These are phyloP conservation scores for Plasmodium yoelii DNA, from an alignment of 169 alveolate species.

Conservation along the genomic window DNA sequence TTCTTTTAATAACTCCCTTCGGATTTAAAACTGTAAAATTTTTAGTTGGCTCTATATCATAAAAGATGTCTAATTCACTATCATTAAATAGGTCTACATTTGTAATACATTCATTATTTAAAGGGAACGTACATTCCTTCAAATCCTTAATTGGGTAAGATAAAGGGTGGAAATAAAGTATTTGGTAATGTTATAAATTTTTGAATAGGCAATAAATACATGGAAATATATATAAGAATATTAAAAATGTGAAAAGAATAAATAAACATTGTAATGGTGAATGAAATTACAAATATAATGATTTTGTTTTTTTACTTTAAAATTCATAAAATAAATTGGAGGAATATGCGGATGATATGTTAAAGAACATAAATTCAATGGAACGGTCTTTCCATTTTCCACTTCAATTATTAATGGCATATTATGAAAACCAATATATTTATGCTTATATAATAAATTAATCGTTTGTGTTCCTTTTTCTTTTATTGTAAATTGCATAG, in stretches of 20 bases:
- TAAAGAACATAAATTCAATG: slow-evolving; percentile 37
- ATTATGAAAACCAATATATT: slow-evolving; percentile 69
- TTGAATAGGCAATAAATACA: background rate
- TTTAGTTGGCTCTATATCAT: slow-evolving; percentile 33
- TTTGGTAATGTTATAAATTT: background rate
- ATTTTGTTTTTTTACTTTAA: slow-evolving; percentile 35
- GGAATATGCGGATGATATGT: slow-evolving; percentile 63
- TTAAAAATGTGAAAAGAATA: too few species aligned
- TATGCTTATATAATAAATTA: slow-evolving; percentile 60
- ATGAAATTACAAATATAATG: background rate
- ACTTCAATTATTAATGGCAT: slow-evolving; percentile 75
- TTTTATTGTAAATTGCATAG: slow-evolving; percentile 43
- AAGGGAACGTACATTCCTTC: slow-evolving; percentile 24
- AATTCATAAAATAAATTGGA: slow-evolving; percentile 54
- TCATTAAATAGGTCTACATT: slow-evolving; percentile 74
- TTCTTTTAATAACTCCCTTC: slow-evolving; percentile 60
- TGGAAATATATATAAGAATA: background rate
- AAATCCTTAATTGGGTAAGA: slow-evolving; percentile 40
- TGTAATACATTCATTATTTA: slow-evolving; percentile 69
- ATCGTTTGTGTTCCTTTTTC: slow-evolving; percentile 41
- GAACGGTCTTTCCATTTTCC: slow-evolving; percentile 73
- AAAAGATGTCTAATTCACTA: slow-evolving; percentile 70
- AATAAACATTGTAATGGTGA: background rate
- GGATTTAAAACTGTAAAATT: slow-evolving; percentile 72
- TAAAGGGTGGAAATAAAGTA: background rate